phyloP scores from a whole-genome alignment of 2,329 filamentous ascomycete species.

The Sporothrix protearum region DNA sequence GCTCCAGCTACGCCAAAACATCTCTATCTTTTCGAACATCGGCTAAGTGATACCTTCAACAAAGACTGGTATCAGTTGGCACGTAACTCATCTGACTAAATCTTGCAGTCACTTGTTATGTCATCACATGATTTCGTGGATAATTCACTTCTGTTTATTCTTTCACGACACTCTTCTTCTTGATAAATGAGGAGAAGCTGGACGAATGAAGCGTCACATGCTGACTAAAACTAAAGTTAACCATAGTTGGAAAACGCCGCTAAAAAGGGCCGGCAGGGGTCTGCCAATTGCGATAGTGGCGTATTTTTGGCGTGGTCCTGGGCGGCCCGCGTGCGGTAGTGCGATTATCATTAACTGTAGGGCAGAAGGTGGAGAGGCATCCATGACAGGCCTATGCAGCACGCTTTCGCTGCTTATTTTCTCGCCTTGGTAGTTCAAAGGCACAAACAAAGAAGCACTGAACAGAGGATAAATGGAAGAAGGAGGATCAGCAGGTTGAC shows the following conservation, averaged over 20 bases:
- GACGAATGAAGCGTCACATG: neutral
- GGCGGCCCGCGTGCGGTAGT: neutral
- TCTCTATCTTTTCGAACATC: too few relatives aligned
- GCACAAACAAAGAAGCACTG: neutral
- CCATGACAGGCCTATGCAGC: neutral
- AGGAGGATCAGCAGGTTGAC: neutral
- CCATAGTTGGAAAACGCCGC: neutral
- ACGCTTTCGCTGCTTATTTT: neutral
- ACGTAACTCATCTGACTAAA: too few relatives aligned
- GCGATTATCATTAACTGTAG: neutral
- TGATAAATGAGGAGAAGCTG: neutral
- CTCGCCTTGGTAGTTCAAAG: neutral
- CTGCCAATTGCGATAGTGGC: neutral
- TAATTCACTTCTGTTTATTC: too few relatives aligned
- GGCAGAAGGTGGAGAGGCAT: neutral
- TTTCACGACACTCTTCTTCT: neutral
- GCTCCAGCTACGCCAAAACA: too few relatives aligned
- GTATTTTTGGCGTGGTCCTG: neutral
- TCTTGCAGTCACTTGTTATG: too few relatives aligned
- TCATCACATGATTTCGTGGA: too few relatives aligned
- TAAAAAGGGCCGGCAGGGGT: neutral
- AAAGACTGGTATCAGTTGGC: too few relatives aligned
- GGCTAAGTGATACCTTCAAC: too few relatives aligned
- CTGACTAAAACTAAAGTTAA: neutral
- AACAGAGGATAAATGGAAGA: neutral